A percentile compares a stretch with the other conserved stretches of the same genome.
Conservation (phyloP, 805 yeast genomes). For the Zygosaccharomyces bisporus region DNA sequence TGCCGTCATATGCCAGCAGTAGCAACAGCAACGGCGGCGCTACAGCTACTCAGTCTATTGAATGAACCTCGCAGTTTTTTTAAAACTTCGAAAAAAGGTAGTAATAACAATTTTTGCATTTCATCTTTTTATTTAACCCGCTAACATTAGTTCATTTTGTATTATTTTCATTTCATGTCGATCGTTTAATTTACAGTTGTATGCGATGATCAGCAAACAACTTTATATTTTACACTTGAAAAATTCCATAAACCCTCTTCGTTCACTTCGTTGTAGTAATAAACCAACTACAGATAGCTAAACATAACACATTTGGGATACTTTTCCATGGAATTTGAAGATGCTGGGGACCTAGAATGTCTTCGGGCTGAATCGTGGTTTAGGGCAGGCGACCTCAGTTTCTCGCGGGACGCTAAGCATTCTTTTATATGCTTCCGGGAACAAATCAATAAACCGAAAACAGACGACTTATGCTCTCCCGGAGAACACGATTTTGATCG, state of each 20-base stretch:
- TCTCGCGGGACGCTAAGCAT: conserved; percentile 5
- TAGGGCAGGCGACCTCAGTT: conserved; percentile 11
- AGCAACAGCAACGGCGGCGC: neutral
- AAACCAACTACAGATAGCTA: too few relatives aligned
- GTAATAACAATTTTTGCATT: neutral
- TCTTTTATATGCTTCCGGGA: conserved; percentile 6
- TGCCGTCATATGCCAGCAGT: neutral
- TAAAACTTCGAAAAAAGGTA: neutral
- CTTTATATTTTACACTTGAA: neutral
- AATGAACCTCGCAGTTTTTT: neutral
- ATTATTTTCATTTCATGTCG: neutral
- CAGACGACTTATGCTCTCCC: neutral
- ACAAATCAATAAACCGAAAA: neutral
- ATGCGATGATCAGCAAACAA: neutral
- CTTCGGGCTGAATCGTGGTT: conserved; percentile 9
- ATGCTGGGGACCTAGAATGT: conserved; percentile 6
- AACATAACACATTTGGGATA: neutral
- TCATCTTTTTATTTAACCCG: neutral
- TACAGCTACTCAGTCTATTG: neutral
- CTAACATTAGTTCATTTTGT: neutral
- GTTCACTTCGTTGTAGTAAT: too few relatives aligned
- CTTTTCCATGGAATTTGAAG: conserved; percentile 8
- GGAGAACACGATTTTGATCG: neutral
- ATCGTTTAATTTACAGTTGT: neutral
- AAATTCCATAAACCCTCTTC: too few relatives aligned